Evolutionary conservation across 2,329 filamentous ascomycete species (phyloP), one percentile per base, ranked within the genome.

Genomic region (Alternaria viburni): DNA sequence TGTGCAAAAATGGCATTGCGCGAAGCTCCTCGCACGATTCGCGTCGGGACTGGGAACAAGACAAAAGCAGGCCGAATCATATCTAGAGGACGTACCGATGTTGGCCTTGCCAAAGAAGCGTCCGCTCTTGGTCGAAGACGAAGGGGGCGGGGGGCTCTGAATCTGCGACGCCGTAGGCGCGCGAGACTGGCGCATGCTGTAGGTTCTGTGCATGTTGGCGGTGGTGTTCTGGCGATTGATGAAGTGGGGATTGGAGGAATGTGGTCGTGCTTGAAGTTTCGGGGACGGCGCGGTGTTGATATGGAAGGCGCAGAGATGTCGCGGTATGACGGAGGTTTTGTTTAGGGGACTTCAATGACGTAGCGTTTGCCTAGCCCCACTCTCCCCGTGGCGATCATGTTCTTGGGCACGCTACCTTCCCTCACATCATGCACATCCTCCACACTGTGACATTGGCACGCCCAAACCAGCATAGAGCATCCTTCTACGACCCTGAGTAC

Each of bases 141-240:
- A 83, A 65, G 96, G 95, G 67, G 96, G 96, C 65, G 94, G 96
- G 54, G 96, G 96, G 82, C 93, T 98, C 89, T 98, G 87, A 66
- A 92, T 86, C 80, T 93, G 89, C 78, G 93, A 96, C 78, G 96
- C 96, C 71, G 96, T 99, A 52, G 96, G 96, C 82, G 93, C 93
- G 87, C 96, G 91, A 83, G 92, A 91, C 84, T 96, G 92, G 90
- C 96, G 94, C 96, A 74, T 74, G 63, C 70, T 73, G 82, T 98
- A 99, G 71, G 96, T 97, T 82, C 95, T 93, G 88, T 99, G 96
- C 95, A 99, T 99, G 21, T 57, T 73, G 70, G 52, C 54, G 66
- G 62, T 49, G 45, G 56, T 32, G 15, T 49, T 50, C 36, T 56
- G 23, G 19, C 61, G 17, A 51, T 41, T 25, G 28, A 15, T 55